Evolutionary conservation across 805 yeast genomes (phyloP).

Genomic region (Teunomyces barrocoloradensis): DNA sequence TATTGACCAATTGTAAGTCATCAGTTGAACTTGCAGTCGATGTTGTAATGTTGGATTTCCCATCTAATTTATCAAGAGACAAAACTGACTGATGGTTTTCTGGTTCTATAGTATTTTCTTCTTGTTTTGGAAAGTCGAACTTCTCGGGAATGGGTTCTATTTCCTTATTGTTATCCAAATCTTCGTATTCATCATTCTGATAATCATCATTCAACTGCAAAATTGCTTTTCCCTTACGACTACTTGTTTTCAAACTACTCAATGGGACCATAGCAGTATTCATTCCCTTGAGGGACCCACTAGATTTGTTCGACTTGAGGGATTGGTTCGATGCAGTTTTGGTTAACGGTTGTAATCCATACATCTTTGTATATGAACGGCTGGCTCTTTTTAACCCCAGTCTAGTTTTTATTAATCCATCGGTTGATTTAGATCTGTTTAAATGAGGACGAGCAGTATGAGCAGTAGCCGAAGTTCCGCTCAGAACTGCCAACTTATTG

Average conservation of each 20-base stretch:
- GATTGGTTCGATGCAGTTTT: constrained; percentile 31
- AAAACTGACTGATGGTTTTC: constrained; percentile 2
- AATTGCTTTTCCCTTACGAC: constrained; percentile 38
- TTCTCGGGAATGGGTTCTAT: not conserved
- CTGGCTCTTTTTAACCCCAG: constrained; percentile 29
- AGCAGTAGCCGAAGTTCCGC: not conserved
- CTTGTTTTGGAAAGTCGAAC: not conserved
- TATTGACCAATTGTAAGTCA: constrained; percentile 20
- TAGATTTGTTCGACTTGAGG: constrained; percentile 29
- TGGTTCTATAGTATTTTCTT: not conserved
- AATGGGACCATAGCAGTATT: constrained; percentile 9
- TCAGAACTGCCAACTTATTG: not conserved
- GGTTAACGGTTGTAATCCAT: constrained; percentile 37
- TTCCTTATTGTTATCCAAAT: constrained; percentile 17
- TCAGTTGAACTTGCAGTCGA: constrained; percentile 25
- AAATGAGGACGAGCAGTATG: constrained; percentile 26
- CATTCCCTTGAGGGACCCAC: constrained; percentile 32
- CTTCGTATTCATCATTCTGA: constrained; percentile 36
- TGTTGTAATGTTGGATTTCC: constrained; percentile 1
- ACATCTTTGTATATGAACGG: constrained; percentile 35
- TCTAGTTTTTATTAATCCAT: constrained; percentile 29
- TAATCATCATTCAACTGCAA: constrained; percentile 37
- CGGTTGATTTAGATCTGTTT: constrained; percentile 41
- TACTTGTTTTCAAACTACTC: constrained; percentile 36
- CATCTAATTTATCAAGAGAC: constrained; percentile 2